These are phyloP conservation scores for Thelonectria discophora DNA, from an alignment of 2,329 filamentous ascomycete species.

Conservation along the genomic window DNA sequence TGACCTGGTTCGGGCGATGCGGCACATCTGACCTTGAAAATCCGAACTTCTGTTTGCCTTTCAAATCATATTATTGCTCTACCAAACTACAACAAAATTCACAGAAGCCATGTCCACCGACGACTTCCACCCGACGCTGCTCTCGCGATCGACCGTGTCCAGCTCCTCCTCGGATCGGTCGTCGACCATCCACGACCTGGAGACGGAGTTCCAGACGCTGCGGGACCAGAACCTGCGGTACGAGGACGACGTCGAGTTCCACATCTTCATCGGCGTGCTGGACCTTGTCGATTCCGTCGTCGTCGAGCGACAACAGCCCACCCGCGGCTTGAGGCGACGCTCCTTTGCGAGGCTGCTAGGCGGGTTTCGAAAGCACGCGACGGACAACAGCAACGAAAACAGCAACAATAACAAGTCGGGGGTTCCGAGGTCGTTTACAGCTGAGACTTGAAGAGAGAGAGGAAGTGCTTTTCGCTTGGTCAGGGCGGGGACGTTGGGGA, in stretches of 20 bases:
- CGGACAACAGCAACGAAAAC: conserved; percentile 1
- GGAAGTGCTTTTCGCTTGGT: not conserved
- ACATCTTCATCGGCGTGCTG: conserved; percentile 39
- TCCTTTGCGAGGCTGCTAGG: conserved; percentile 35
- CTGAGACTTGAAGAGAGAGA: conserved; percentile 6
- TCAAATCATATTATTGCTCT: not conserved
- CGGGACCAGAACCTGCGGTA: conserved; percentile 37
- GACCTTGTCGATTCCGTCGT: conserved; percentile 39
- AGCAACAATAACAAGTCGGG: conserved; percentile 19
- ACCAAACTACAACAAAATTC: not conserved
- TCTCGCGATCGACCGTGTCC: conserved; percentile 32
- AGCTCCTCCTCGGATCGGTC: conserved; percentile 34
- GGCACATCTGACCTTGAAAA: too few species aligned
- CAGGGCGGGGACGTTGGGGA: not conserved
- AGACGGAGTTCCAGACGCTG: conserved; percentile 37
- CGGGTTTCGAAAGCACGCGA: conserved; percentile 29
- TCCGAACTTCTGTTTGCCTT: too few species aligned
- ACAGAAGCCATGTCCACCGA: conserved; percentile 29
- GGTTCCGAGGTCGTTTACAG: conserved; percentile 11
- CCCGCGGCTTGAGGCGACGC: conserved; percentile 25
- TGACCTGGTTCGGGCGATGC: not conserved
- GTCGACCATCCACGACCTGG: conserved; percentile 30
- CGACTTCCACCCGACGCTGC: conserved; percentile 26
- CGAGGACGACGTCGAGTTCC: conserved; percentile 40
- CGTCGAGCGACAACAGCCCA: conserved; percentile 23